Percentiles rank a stretch among this genome's conserved stretches.
Conservation (phyloP, 139 green algal species). For the Chlorella sorokiniana region DNA sequence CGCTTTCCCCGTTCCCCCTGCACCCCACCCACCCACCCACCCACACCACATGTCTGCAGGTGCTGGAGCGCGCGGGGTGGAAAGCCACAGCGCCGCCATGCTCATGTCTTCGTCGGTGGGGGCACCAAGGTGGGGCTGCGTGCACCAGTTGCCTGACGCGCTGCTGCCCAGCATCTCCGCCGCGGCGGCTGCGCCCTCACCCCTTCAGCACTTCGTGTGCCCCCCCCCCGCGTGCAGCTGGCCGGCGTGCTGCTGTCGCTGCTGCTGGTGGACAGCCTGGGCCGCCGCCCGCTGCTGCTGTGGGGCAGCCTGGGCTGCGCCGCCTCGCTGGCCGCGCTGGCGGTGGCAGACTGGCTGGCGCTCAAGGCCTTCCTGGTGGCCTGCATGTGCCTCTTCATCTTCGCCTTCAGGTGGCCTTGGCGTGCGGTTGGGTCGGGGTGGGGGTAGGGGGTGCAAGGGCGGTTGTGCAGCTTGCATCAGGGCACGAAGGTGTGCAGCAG, state of each 20-base stretch:
- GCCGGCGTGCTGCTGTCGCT: constrained; percentile 53
- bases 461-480: neutral
- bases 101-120: constrained; percentile 58
- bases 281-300: constrained; percentile 78
- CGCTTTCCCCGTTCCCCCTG: no score
- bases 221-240: constrained; percentile 40
- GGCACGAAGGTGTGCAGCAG: no score
- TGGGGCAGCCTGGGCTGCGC: constrained; percentile 58
- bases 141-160: neutral
- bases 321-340: constrained; percentile 41
- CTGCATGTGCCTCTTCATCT: constrained; percentile 80
- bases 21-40: neutral
- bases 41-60: neutral
- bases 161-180: neutral
- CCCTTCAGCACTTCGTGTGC: neutral
- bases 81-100: constrained; percentile 39
- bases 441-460: neutral
- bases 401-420: constrained; percentile 62
- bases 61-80: constrained; percentile 50
- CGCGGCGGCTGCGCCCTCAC: neutral
- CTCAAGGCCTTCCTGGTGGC: constrained; percentile 46
- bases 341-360: constrained; percentile 27
- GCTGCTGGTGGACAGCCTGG: constrained; percentile 68
- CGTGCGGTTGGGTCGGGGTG: neutral
- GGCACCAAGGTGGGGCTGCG: constrained; percentile 55